Conservation (phyloP, 768 basidiomycete species). For the Amanita inopinata region DNA sequence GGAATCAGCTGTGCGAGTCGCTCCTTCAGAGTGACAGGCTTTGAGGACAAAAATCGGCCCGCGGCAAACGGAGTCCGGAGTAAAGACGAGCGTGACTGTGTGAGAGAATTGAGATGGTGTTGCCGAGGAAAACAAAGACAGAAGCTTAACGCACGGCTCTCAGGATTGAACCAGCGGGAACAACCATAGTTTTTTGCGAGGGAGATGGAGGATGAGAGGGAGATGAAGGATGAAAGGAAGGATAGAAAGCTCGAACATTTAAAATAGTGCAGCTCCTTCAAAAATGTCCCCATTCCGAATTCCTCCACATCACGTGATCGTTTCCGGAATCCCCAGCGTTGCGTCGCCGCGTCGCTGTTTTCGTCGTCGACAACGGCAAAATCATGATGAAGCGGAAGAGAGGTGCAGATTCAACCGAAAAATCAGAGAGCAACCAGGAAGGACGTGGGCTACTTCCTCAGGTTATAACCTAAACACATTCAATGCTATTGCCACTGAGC, state of each 20-base stretch:
- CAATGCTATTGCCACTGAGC: constrained; percentile 1
- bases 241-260: constrained; percentile 12
- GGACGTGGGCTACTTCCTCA: constrained; percentile 34
- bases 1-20: constrained; percentile 91
- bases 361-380: neutral
- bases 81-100: constrained; percentile 41
- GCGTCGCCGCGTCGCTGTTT: too few species aligned
- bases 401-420: constrained; percentile 1
- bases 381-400: constrained; percentile 28
- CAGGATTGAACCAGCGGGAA: constrained; percentile 26
- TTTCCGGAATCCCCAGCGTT: neutral
- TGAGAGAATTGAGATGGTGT: constrained; percentile 8
- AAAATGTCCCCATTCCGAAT: neutral
- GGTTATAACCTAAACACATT: constrained; percentile 19
- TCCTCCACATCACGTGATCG: constrained; percentile 8
- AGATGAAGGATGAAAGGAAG: constrained; percentile 13
- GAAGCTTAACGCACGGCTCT: constrained; percentile 24
- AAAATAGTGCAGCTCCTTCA: neutral
- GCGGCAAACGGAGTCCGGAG: constrained; percentile 35
- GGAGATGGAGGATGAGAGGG: constrained; percentile 2
- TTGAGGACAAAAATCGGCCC: constrained; percentile 54
- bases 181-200: constrained; percentile 33
- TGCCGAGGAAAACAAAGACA: constrained; percentile 1
- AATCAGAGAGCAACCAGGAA: constrained; percentile 11
- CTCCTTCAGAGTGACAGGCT: constrained; percentile 80